phyloP scores from a whole-genome alignment of 2,329 filamentous ascomycete species.

The Sarocladiaceae sp. region DNA sequence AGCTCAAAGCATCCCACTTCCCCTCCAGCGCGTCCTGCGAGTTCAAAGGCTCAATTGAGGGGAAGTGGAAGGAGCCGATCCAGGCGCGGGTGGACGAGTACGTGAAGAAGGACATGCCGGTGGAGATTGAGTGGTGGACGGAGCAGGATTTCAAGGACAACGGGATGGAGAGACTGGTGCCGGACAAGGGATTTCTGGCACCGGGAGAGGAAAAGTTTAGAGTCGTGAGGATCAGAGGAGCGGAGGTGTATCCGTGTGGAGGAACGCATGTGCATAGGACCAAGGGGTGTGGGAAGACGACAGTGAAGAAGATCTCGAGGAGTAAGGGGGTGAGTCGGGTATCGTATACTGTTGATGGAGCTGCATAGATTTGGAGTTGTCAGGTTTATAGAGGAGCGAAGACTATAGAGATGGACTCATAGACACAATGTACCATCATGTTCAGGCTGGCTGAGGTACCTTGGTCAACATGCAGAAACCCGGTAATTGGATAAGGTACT shows the following conservation, averaged over 20 bases:
- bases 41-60: conserved; percentile 61
- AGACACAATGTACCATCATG: too few species aligned
- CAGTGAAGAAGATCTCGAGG: conserved; percentile 55
- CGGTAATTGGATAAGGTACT: too few species aligned
- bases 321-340: conserved; percentile 7
- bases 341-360: conserved; percentile 3
- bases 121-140: conserved; percentile 60
- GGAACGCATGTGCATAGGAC: conserved; percentile 65
- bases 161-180: conserved; percentile 49
- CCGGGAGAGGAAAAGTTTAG: conserved; percentile 50
- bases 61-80: conserved; percentile 54
- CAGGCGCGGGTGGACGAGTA: conserved; percentile 56
- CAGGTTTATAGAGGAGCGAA: conserved; percentile 12
- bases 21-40: conserved; percentile 62
- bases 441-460: too few species aligned
- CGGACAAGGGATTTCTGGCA: conserved; percentile 37
- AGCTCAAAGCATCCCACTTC: conserved; percentile 67
- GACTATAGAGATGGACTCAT: conserved; percentile 16
- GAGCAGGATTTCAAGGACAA: conserved; percentile 51
- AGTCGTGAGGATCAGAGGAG: conserved; percentile 62
- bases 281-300: conserved; percentile 51
- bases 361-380: too few species aligned
- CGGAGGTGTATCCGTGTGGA: conserved; percentile 67
- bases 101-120: conserved; percentile 47
- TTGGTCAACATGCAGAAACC: too few species aligned